These are phyloP conservation scores for Pseudocercospora eumusae DNA, from an alignment of 2,329 filamentous ascomycete genomes.

Conservation along the genomic window DNA sequence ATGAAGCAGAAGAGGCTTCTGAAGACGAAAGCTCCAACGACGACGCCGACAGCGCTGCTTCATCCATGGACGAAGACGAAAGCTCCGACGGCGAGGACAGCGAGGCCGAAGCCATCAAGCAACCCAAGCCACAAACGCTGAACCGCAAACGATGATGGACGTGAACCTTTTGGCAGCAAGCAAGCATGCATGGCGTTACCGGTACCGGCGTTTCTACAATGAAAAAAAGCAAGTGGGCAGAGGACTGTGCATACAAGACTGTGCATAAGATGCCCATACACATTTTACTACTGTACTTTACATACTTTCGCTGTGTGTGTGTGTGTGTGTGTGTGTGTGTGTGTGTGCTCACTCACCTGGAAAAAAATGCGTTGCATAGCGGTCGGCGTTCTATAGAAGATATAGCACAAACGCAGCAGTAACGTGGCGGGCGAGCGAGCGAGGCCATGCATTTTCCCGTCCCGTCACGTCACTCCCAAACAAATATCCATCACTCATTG, in stretches of 20 bases:
- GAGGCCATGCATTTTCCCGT: too few species aligned
- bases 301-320: background rate
- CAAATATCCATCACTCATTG: background rate
- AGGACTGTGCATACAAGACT: slow-evolving; percentile 16
- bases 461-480: too few species aligned
- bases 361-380: slow-evolving; percentile 15
- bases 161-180: background rate
- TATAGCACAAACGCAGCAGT: background rate
- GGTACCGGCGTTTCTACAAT: background rate
- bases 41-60: slow-evolving; percentile 15
- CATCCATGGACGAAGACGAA: slow-evolving; percentile 45
- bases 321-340: too few species aligned
- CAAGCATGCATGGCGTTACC: slow-evolving; percentile 7
- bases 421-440: background rate
- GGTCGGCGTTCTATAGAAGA: slow-evolving; percentile 4
- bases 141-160: slow-evolving; percentile 25
- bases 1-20: slow-evolving; percentile 54
- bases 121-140: slow-evolving; percentile 25
- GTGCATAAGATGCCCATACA: slow-evolving; percentile 15
- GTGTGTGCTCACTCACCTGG: too few species aligned
- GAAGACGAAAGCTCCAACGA: slow-evolving; percentile 27
- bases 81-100: slow-evolving; percentile 46
- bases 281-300: slow-evolving; percentile 10
- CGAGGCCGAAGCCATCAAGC: slow-evolving; percentile 26
- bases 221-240: slow-evolving; percentile 10